Percentiles rank a stretch among this genome's conserved stretches.
These are phyloP conservation scores for Tetraselmis chui DNA, from an alignment of 139 green algal species.

Conservation along the genomic window DNA sequence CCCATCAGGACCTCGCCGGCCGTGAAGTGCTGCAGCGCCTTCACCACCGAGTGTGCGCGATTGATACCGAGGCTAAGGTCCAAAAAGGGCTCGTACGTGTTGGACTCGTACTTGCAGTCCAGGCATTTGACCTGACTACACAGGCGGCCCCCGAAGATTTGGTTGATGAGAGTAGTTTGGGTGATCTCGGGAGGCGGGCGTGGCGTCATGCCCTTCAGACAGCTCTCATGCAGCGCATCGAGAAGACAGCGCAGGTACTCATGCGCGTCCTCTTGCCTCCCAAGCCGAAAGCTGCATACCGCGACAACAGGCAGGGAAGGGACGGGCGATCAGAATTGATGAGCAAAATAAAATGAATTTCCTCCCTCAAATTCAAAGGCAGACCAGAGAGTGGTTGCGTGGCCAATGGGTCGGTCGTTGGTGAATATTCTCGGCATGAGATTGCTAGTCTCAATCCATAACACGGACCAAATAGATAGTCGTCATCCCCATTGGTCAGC, in stretches of 20 bases:
- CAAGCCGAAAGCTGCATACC: conserved; percentile 67
- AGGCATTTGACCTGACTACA: conserved; percentile 82
- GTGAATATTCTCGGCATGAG: conserved; percentile 2
- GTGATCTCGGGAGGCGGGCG: conserved; percentile 49
- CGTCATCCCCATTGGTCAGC: neutral
- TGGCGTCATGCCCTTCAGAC: conserved; percentile 32
- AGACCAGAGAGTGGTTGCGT: too few species aligned
- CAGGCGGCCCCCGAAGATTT: conserved; percentile 83
- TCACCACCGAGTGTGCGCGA: conserved; percentile 41
- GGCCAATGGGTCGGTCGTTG: neutral
- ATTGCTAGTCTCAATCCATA: neutral
- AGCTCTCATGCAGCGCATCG: conserved; percentile 79
- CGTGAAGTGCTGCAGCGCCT: conserved; percentile 72
- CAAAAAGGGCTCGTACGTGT: conserved; percentile 86
- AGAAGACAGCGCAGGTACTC: conserved; percentile 85
- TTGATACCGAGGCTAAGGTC: conserved; percentile 86
- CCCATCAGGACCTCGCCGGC: conserved; percentile 72
- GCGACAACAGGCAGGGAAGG: neutral
- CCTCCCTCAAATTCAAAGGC: too few species aligned
- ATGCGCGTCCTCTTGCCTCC: conserved; percentile 84
- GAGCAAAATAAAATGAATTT: too few species aligned
- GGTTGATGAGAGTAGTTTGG: conserved; percentile 73
- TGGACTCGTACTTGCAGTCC: conserved; percentile 67
- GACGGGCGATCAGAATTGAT: neutral
- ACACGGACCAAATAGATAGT: neutral